Conservation (phyloP, 2,329 filamentous ascomycete species). For the Dactylellina parvicollis region DNA sequence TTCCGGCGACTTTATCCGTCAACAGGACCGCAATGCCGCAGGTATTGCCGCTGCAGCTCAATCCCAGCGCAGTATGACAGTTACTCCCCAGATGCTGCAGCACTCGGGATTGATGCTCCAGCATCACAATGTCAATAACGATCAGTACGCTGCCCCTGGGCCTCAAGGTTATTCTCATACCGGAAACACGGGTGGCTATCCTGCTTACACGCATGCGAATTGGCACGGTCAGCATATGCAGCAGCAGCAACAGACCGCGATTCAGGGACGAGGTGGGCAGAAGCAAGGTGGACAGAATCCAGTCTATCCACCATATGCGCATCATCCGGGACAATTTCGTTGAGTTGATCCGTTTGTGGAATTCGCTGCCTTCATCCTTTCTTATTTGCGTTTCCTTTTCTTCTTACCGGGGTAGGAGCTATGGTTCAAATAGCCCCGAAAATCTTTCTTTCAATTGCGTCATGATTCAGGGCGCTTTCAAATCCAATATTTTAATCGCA, state of each 20-base stretch:
- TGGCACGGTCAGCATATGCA: constrained; percentile 26
- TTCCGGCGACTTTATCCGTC: constrained; percentile 32
- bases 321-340: constrained; percentile 26
- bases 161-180: constrained; percentile 14
- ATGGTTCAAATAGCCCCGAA: too few species aligned
- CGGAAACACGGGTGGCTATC: neutral
- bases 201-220: constrained; percentile 19
- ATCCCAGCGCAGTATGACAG: constrained; percentile 25
- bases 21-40: constrained; percentile 11
- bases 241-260: constrained; percentile 23
- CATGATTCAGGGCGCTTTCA: too few species aligned
- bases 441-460: too few species aligned
- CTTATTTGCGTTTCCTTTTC: too few species aligned
- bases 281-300: neutral
- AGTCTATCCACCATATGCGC: constrained; percentile 18
- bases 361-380: too few species aligned
- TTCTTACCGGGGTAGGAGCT: too few species aligned
- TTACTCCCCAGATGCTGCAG: constrained; percentile 45
- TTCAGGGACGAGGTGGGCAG: constrained; percentile 22
- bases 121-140: neutral
- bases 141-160: constrained; percentile 11
- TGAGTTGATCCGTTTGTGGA: too few species aligned
- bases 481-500: too few species aligned
- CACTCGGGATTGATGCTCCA: constrained; percentile 27
- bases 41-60: neutral